Percentiles rank a stretch among this genome's conserved stretches.
These are phyloP conservation scores for Cyclocybe cylindracea DNA, from an alignment of 768 basidiomycete genomes.

Conservation along the genomic window DNA sequence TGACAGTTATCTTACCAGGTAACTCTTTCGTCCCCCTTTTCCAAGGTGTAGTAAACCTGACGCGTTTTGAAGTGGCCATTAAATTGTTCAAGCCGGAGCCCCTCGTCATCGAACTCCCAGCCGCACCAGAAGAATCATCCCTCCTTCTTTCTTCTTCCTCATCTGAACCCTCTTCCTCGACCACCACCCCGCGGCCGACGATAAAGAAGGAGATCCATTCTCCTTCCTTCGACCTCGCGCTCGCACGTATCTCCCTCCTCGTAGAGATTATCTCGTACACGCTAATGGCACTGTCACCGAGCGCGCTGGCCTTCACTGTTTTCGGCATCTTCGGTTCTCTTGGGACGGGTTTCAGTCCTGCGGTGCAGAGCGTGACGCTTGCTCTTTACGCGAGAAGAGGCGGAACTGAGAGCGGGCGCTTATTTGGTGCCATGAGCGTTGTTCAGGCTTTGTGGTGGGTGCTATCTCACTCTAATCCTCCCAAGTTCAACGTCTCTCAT, in stretches of 20 bases:
- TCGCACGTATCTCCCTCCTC: constrained; percentile 62
- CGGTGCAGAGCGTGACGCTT: constrained; percentile 70
- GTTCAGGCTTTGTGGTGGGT: constrained; percentile 65
- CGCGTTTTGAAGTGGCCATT: constrained; percentile 46
- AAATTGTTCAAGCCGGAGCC: constrained; percentile 51
- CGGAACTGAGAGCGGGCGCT: constrained; percentile 63
- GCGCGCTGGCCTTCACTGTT: constrained; percentile 50
- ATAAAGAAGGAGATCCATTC: constrained; percentile 38
- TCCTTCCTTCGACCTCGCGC: constrained; percentile 63
- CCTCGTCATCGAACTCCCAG: constrained; percentile 20
- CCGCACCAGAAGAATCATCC: constrained; percentile 24
- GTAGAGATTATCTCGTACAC: constrained; percentile 56
- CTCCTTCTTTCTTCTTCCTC: constrained; percentile 31
- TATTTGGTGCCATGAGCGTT: constrained; percentile 83
- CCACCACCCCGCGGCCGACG: constrained; percentile 13
- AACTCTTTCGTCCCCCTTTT: constrained; percentile 18
- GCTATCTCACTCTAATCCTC: background rate
- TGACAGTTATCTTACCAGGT: constrained; percentile 66
- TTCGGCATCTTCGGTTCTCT: constrained; percentile 54
- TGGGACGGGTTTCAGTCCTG: constrained; percentile 64
- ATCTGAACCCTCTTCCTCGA: background rate
- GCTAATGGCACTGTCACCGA: constrained; percentile 48
- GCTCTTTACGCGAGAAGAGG: constrained; percentile 58
- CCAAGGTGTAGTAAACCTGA: background rate
- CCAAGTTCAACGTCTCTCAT: background rate